phyloP scores from a whole-genome alignment of 1,139 yeast genomes.

The Scheffersomyces stambukii region DNA sequence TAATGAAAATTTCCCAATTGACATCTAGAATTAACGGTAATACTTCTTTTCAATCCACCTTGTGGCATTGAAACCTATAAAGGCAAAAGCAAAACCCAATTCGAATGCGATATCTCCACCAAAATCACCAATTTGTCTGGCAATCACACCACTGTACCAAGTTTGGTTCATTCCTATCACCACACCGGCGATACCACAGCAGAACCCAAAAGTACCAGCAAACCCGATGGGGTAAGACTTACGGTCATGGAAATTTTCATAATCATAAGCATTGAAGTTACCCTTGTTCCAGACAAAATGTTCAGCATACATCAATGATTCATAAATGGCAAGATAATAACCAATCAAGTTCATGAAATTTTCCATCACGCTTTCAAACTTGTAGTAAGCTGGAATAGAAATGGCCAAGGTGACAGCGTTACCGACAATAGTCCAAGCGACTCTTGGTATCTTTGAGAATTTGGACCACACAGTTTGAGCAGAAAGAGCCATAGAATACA shows the following conservation, averaged over 20 bases:
- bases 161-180: slow-evolving; percentile 82
- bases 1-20: too few species aligned
- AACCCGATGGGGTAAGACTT: slow-evolving; percentile 63
- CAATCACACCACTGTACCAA: slow-evolving; percentile 77
- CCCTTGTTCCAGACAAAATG: slow-evolving; percentile 74
- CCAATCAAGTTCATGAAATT: slow-evolving; percentile 89
- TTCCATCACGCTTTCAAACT: slow-evolving; percentile 67
- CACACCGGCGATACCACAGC: slow-evolving; percentile 82
- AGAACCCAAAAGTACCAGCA: slow-evolving; percentile 75
- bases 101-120: slow-evolving; percentile 93
- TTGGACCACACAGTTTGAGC: slow-evolving; percentile 81
- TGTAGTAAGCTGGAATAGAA: slow-evolving; percentile 81
- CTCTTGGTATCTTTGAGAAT: slow-evolving; percentile 71
- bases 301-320: slow-evolving; percentile 66
- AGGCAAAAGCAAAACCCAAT: slow-evolving; percentile 66
- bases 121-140: slow-evolving; percentile 51
- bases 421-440: slow-evolving; percentile 74
- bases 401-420: slow-evolving; percentile 76
- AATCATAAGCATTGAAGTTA: slow-evolving; percentile 55
- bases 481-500: slow-evolving; percentile 83
- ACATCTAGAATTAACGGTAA: slow-evolving; percentile 34
- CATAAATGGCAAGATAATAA: slow-evolving; percentile 86
- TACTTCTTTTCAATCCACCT: slow-evolving; percentile 73
- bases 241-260: slow-evolving; percentile 55
- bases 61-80: slow-evolving; percentile 54